A percentile compares a stretch with the other conserved stretches of the same genome.
Evolutionary conservation across 768 basidiomycete species (phyloP).

Genomic region (Brasilioporus rufonigricans): DNA sequence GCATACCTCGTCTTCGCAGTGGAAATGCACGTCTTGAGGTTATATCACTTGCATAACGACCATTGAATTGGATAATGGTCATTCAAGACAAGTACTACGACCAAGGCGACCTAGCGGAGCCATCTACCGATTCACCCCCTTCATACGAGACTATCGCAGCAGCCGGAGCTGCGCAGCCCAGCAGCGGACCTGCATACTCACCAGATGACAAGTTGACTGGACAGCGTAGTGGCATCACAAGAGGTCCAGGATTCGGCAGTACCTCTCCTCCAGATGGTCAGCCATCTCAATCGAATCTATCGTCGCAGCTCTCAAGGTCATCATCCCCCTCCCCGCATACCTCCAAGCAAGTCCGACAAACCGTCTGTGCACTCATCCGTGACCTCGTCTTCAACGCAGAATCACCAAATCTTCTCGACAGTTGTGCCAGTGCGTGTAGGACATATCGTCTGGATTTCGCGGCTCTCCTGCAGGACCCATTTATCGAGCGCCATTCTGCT

Average conservation of each 20-base stretch:
- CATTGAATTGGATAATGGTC: slow-evolving; percentile 12
- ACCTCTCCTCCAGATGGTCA: not conserved
- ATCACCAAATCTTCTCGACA: slow-evolving; percentile 21
- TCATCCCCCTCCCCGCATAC: slow-evolving; percentile 23
- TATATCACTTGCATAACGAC: too few species aligned
- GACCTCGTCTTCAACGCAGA: slow-evolving; percentile 44
- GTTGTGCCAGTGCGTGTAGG: slow-evolving; percentile 59
- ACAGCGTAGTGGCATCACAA: not conserved
- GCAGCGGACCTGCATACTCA: not conserved
- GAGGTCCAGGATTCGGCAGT: too few species aligned
- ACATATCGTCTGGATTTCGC: slow-evolving; percentile 50
- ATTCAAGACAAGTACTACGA: slow-evolving; percentile 12
- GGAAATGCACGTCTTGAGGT: too few species aligned
- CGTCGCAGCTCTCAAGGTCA: slow-evolving; percentile 19
- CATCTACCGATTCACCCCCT: too few species aligned
- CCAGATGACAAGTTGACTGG: slow-evolving; percentile 14
- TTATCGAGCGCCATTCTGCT: slow-evolving; percentile 62
- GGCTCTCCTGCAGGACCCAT: slow-evolving; percentile 56
- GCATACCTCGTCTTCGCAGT: too few species aligned
- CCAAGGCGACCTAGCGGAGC: too few species aligned
- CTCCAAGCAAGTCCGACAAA: slow-evolving; percentile 49
- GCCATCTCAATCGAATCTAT: not conserved
- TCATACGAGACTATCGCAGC: too few species aligned
- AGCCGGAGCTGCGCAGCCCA: not conserved
- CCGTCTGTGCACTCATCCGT: slow-evolving; percentile 52